Evolutionary conservation across 768 basidiomycete species (phyloP), one percentile per base, ranked within the genome.

Genomic region (Boletales sp.): DNA sequence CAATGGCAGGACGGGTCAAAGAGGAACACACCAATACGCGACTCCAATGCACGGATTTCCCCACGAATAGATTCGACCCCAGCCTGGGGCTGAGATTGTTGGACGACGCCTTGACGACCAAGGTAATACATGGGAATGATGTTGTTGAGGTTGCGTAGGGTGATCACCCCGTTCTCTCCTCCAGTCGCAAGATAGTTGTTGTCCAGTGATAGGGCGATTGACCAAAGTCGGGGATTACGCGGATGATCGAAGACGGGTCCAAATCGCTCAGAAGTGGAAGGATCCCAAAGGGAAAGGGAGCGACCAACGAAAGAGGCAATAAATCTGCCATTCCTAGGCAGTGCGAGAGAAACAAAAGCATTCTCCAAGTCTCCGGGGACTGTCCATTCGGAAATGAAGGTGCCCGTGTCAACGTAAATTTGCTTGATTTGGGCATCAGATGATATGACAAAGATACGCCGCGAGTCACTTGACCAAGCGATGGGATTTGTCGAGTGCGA

Each of bases 261-360:
- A 29, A 56, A 48, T 45, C 43, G 45, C 7, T 50, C 45, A 17
- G 46, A 39, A 9, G 49, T 56, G 13, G 49, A 55, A 15, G 55
- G n/a, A 24, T 56, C 55, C 55, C 53, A 55, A n/a, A 56, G 19
- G 2, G 53, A 56, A 15, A 56, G 19, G 27, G 19, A 18, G 12
- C 21, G 31, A 5, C 48, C 53, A 12, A 48, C 19, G n/a, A 27
- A 55, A 9, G 53, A 19, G 2, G 31, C 46, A 17, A 54, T 39
- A 15, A 51, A 50, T 41, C n/a, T 44, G 32, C 47, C 47, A 10
- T 48, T 48, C 15, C 47, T 40, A 8, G 47, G 47, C 2, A 48
- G 21, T 13, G 47, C 47, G 40, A 48, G 17, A 12, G 47, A 48
- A 5, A 48, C 19, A 48, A 48, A 48, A 14, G 40, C 34, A 35